Base-by-base conservation (phyloP, 805 yeast genomes). In the Starmerella sirachaensis region DNA sequence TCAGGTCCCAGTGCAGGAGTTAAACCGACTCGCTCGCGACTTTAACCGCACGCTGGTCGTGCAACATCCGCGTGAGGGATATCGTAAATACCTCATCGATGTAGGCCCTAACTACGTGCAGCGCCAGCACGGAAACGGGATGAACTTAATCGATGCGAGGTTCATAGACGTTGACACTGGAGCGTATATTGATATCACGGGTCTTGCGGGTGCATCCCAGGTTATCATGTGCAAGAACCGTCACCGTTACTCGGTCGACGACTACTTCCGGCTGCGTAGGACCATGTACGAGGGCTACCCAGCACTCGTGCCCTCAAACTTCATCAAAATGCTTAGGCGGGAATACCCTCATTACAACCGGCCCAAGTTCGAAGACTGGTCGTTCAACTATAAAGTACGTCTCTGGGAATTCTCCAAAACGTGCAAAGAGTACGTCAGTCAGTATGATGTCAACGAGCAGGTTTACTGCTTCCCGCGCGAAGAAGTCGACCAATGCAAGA, bases 91-190 rank as follows among this genome's bases (percentile, higher is more conserved):
- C 40, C 52, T 62, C 13, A 50, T 71, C 20, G 76, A 71, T 47
- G 65, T 72, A 9, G 58, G 64, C 17, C 69, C 76, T 0, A 60
- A 63, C 55, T 70, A 59, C 48, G 59, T 68, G 43, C 68, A 70
- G 47, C 64, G 77, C 31, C 62, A 62, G 1, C 54, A 62, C 21
- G 63, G 66, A 28, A 68, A 70, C 43, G 69, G 69, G 60, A 62
- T 13, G 53, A 73, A 43, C 63, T 69, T 41, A 58, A 71, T 57
- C 17, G 76, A 71, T 50, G 68, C 76, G 6, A 62, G 79, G 45
- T 71, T 76, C 52, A 71, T 76, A 37, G 82, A 76, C 50, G 63
- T 68, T 12, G 69, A 70, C 41, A 68, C 76, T 2, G 82, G 82
- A 10, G 53, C 66, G 12, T 76, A 70, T 49, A 62, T 76, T 41